phyloP scores from a whole-genome alignment of 2,329 filamentous ascomycete species.

The Cladophialophora chaetospira region DNA sequence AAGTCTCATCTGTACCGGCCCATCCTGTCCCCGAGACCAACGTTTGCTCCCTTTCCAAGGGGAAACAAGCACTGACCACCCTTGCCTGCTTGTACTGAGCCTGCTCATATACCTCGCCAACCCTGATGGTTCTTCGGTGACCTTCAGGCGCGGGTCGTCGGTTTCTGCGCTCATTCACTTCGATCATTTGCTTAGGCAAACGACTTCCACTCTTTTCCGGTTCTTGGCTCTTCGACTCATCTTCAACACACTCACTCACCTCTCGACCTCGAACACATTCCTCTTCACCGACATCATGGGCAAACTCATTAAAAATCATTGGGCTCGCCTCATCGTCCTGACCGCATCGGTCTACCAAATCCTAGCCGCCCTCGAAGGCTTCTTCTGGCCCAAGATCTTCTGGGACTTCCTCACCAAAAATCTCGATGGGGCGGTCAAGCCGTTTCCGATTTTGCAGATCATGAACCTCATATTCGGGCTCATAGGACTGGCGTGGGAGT shows the following conservation, averaged over 20 bases:
- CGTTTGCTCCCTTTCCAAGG: conserved; percentile 16
- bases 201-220: conserved; percentile 21
- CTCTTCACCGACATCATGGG: conserved; percentile 65
- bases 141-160: conserved; percentile 25
- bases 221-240: conserved; percentile 11
- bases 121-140: conserved; percentile 25
- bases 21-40: conserved; percentile 26
- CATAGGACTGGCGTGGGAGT: conserved; percentile 81
- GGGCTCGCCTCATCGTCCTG: conserved; percentile 90
- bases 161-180: conserved; percentile 19
- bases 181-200: conserved; percentile 16
- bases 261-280: not conserved
- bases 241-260: conserved; percentile 5
- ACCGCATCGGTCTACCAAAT: conserved; percentile 84
- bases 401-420: conserved; percentile 95
- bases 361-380: conserved; percentile 76
- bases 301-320: conserved; percentile 99
- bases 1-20: conserved; percentile 17
- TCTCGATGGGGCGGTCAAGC: conserved; percentile 81
- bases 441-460: conserved; percentile 83
- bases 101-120: conserved; percentile 24
- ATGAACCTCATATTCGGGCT: conserved; percentile 85
- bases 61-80: conserved; percentile 7
- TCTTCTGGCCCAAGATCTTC: conserved; percentile 99
- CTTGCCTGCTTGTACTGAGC: conserved; percentile 7